These are phyloP conservation scores for Pseudonitzschia multistriata DNA, from an alignment of 108 stramenopile genomes.

Conservation along the genomic window DNA sequence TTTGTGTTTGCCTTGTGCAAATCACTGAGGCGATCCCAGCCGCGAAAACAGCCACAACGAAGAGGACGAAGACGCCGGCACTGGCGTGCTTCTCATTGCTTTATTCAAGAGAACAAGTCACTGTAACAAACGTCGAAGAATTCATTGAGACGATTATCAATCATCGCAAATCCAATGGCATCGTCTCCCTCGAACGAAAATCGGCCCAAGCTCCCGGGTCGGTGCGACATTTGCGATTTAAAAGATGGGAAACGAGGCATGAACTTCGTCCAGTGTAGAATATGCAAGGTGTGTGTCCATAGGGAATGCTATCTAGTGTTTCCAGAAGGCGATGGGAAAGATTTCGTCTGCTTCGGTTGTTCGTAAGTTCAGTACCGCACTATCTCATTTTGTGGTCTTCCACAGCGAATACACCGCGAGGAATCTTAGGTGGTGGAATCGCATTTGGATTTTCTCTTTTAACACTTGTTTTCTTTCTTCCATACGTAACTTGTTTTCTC, in stretches of 20 bases:
- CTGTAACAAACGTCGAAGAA: too few species aligned
- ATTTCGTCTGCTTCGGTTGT: conserved; percentile 13
- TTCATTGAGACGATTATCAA: background rate
- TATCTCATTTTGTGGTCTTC: background rate
- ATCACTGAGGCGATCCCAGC: too few species aligned
- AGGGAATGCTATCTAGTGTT: conserved; percentile 9
- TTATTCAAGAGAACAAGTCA: too few species aligned
- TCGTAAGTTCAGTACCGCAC: background rate
- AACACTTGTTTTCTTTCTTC: too few species aligned
- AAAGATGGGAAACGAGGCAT: conserved; percentile 5
- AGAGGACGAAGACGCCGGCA: too few species aligned
- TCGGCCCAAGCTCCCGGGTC: conserved; percentile 1
- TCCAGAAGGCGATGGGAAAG: background rate
- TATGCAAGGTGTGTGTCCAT: conserved; percentile 9
- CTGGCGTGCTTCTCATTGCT: too few species aligned
- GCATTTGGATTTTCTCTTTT: too few species aligned
- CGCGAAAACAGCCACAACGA: too few species aligned
- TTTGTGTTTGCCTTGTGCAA: too few species aligned
- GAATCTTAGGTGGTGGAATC: too few species aligned
- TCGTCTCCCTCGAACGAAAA: background rate
- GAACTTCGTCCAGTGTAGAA: conserved; percentile 9
- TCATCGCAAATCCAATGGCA: background rate
- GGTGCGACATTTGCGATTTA: conserved; percentile 9
- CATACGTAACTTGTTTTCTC: background rate
- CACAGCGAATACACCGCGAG: too few species aligned